Percentiles rank a stretch among this genome's conserved stretches.
Conservation (phyloP, 257 asterid genomes). For the Nicotiana undulata region DNA sequence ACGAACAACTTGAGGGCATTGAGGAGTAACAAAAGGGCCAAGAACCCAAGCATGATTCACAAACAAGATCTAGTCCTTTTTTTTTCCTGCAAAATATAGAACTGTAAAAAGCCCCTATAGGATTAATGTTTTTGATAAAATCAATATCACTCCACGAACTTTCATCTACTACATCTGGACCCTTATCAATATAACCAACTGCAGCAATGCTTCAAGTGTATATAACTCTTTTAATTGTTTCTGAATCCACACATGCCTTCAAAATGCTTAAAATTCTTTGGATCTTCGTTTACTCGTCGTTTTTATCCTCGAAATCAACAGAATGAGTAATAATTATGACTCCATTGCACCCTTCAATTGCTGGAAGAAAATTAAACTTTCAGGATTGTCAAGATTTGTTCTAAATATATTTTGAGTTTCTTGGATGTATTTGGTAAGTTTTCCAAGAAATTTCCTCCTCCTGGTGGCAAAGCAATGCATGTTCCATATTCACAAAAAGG, state of each 20-base stretch:
- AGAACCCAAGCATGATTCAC: conserved; percentile 1
- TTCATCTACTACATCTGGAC: conserved; percentile 24
- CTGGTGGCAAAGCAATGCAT: neutral
- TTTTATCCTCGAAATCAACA: neutral
- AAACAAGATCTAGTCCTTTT: neutral
- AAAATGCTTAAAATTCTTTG: neutral
- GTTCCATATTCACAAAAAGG: neutral
- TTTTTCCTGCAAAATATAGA: neutral
- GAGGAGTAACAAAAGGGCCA: conserved; percentile 1
- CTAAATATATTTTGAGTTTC: neutral
- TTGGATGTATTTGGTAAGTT: neutral
- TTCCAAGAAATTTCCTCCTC: neutral
- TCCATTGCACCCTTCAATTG: neutral
- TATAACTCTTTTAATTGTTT: conserved; percentile 38
- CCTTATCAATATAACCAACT: neutral
- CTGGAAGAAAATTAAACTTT: neutral
- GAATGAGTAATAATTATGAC: neutral
- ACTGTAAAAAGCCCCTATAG: neutral
- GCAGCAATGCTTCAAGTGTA: conserved; percentile 32
- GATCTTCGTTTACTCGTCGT: neutral
- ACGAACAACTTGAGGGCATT: neutral
- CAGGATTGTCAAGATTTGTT: neutral
- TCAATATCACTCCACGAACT: conserved; percentile 33
- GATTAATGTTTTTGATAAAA: conserved; percentile 3
- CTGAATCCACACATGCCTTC: conserved; percentile 21